phyloP scores from a whole-genome alignment of 352 stramenopile genomes.

The Globisporangium recalcitrans region DNA sequence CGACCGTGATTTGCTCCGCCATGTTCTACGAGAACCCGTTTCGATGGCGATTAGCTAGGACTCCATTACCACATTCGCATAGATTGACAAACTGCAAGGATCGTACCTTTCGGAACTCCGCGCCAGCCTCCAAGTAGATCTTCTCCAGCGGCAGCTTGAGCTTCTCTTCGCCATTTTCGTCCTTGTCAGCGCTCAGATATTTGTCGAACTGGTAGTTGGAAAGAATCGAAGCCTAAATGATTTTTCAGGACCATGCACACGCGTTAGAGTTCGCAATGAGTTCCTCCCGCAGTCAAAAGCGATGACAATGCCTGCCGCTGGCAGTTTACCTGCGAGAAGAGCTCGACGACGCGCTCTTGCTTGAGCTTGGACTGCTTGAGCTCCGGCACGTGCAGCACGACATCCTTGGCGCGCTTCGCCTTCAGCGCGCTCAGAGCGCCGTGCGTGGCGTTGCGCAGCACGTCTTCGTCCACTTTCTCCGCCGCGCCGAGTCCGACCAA shows the following conservation, averaged over 20 bases:
- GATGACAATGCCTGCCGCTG: background rate
- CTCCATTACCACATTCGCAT: background rate
- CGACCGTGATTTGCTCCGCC: conserved; percentile 56
- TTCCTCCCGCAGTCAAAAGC: background rate
- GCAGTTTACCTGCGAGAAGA: conserved; percentile 42
- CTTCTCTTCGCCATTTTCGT: conserved; percentile 59
- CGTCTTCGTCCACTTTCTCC: conserved; percentile 55
- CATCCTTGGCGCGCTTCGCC: conserved; percentile 44
- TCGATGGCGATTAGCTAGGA: background rate
- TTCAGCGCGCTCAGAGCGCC: conserved; percentile 46
- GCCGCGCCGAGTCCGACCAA: conserved; percentile 69
- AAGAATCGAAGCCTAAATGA: conserved; percentile 54
- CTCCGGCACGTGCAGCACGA: conserved; percentile 49
- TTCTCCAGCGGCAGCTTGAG: conserved; percentile 58
- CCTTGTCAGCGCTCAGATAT: conserved; percentile 57
- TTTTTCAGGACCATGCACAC: background rate
- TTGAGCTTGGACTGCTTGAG: conserved; percentile 28
- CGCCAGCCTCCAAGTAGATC: conserved; percentile 51
- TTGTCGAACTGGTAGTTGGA: conserved; percentile 88
- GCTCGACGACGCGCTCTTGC: conserved; percentile 46
- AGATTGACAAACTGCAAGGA: background rate
- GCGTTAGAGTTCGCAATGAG: background rate
- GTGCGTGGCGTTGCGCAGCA: conserved; percentile 66
- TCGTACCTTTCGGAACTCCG: conserved; percentile 51
- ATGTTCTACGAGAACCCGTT: conserved; percentile 27